Base-by-base conservation (phyloP, 2,329 filamentous ascomycete species). In the Cytospora mali region DNA sequence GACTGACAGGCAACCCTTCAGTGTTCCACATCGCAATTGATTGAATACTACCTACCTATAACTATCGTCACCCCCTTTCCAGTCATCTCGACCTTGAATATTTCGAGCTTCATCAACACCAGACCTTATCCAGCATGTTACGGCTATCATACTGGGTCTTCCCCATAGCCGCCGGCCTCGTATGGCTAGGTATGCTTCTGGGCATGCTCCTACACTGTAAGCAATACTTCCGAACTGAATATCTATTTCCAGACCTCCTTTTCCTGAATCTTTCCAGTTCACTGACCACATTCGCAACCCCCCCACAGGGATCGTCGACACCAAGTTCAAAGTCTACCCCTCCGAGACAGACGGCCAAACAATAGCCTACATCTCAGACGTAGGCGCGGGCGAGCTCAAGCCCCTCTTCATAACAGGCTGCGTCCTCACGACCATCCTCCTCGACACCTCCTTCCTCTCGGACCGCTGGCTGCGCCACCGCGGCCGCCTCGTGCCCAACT, bases 381-480 rank as follows among this genome's bases (percentile, higher is more conserved):
- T 89, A 14, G 87, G 85, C 66, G 85, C 84, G 25, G 72, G 73
- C 42, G 75, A 80, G 29, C 81, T 93, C 21, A 90, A 93, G 72
- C 91, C 91, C 2, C 81, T 94, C 66, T 95, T 95, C 79, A 88
- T 95, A 70, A 80, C 87, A 35, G 89, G 91, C 69, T 88, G 84
- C 70, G 79, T 81, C 59, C 77, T 92, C 39, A 93, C 90, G 6
- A 90, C 92, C 25, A 80, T 96, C 55, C 88, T 91, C 66, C 88
- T 99, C 71, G 90, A 96, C 76, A 76, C 92, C 10, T 86, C 89
- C 28, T 95, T 99, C 72, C 75, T 90, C 58, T 80, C 89, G 10
- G 94, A 97, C 78, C 87, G 93, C 66, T 95, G 88, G 85, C 82
- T 98, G 57, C 88, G 94, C 52, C 93, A 97, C 76, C 82, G 80